These are phyloP conservation scores for Metrosideros polymorpha DNA, from an alignment of 441 rosid genomes.

Conservation along the genomic window DNA sequence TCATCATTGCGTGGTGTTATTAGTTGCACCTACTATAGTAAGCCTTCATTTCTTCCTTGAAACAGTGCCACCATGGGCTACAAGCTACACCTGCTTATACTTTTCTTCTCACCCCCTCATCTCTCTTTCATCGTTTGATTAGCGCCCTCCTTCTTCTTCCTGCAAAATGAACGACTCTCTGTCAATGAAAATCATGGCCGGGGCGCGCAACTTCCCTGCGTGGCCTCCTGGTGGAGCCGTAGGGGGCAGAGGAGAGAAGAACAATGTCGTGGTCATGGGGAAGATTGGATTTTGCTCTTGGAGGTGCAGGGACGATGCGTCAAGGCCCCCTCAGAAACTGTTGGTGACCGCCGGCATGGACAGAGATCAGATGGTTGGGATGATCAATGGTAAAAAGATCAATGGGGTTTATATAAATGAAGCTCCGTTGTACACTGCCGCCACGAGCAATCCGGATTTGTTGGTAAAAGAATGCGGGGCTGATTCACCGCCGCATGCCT, in stretches of 20 bases:
- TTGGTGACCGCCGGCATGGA: slow-evolving; percentile 1
- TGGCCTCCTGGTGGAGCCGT: neutral
- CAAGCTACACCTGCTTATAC: neutral
- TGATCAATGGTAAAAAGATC: slow-evolving; percentile 19
- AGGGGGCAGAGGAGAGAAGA: neutral
- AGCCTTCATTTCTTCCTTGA: neutral
- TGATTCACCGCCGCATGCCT: slow-evolving; percentile 12
- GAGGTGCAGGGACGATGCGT: neutral
- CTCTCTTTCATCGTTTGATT: neutral
- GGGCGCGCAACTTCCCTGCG: neutral
- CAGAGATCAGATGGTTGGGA: slow-evolving; percentile 3
- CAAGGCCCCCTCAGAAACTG: neutral
- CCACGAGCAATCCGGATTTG: neutral
- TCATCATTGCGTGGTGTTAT: neutral
- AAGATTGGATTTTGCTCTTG: slow-evolving; percentile 1
- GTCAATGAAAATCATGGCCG: neutral
- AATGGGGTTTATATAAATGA: slow-evolving; percentile 19
- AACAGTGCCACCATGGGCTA: neutral
- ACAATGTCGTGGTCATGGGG: neutral
- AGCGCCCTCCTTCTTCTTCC: neutral
- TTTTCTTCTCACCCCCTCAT: neutral
- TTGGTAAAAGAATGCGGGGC: neutral
- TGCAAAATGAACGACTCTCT: neutral
- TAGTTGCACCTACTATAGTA: slow-evolving; percentile 19
- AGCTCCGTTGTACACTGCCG: neutral